These are phyloP conservation scores for Sextonia rubra DNA, from an alignment of 164 flowering plant species.

Conservation along the genomic window DNA sequence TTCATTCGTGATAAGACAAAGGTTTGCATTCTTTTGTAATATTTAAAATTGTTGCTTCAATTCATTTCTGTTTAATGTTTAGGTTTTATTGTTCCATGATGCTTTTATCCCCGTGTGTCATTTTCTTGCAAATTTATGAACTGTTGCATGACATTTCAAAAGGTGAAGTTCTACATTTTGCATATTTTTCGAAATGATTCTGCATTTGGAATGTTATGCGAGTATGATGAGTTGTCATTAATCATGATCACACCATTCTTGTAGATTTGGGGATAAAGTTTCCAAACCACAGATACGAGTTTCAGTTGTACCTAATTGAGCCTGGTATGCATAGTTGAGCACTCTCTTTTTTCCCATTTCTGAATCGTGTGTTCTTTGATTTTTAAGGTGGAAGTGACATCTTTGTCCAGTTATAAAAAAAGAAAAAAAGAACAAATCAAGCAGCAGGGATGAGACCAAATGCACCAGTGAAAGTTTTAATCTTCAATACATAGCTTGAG, in stretches of 20 bases:
- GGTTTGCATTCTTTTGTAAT: conserved; percentile 26
- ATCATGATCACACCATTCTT: conserved; percentile 6
- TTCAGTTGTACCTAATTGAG: no score
- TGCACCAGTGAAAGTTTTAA: background rate
- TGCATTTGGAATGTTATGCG: background rate
- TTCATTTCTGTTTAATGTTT: no score
- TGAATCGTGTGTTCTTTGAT: conserved; percentile 3
- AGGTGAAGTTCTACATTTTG: conserved; percentile 25
- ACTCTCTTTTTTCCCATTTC: no score
- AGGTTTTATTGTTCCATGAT: no score
- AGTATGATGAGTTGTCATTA: no score
- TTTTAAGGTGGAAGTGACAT: conserved; percentile 49
- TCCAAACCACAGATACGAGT: conserved; percentile 47
- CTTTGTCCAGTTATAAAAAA: conserved; percentile 59
- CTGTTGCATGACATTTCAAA: conserved; percentile 43
- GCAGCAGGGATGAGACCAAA: conserved; percentile 41
- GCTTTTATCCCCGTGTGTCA: background rate
- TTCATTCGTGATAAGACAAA: conserved; percentile 64
- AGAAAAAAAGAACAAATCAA: conserved; percentile 58
- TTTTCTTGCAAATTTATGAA: no score
- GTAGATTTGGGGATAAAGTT: conserved; percentile 64
- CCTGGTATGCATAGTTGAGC: no score
- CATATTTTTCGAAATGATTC: background rate
- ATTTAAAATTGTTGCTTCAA: no score
- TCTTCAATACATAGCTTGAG: background rate